phyloP scores from a whole-genome alignment of 2,329 filamentous ascomycete species.

The Ophiostoma pallidulum region DNA sequence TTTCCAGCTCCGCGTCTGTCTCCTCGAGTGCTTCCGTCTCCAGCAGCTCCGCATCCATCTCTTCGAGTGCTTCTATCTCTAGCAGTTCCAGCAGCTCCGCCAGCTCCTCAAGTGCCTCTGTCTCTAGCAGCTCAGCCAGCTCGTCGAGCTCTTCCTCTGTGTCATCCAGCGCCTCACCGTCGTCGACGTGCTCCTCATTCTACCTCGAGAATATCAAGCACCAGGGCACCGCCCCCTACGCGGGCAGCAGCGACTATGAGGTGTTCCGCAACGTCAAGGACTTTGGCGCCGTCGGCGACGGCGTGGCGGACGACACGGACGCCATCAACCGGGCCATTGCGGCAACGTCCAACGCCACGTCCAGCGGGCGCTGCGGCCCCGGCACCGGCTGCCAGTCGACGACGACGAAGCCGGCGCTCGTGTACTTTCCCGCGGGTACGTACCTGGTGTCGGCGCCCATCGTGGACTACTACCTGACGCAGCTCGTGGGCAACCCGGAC shows the following conservation, averaged over 20 bases:
- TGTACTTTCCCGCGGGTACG: slow-evolving; percentile 17
- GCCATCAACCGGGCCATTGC: slow-evolving; percentile 58
- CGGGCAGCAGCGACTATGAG: slow-evolving; percentile 5
- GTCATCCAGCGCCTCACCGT: not conserved
- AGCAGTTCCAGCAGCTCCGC: not conserved
- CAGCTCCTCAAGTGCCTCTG: not conserved
- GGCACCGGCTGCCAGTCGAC: slow-evolving; percentile 11
- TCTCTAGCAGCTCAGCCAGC: not conserved
- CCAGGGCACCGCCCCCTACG: slow-evolving; percentile 14
- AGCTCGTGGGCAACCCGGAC: slow-evolving; percentile 14
- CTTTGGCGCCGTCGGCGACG: slow-evolving; percentile 61
- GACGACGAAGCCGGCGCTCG: slow-evolving; percentile 12
- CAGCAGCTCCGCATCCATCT: too few relatives aligned
- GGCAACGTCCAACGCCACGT: slow-evolving; percentile 9
- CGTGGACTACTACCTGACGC: slow-evolving; percentile 15
- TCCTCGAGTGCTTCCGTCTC: not conserved
- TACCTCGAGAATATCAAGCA: slow-evolving; percentile 14
- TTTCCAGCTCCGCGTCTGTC: not conserved
- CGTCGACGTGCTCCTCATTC: not conserved
- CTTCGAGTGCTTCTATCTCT: not conserved
- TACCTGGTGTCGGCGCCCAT: slow-evolving; percentile 15
- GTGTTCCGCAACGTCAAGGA: slow-evolving; percentile 19
- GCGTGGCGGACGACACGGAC: slow-evolving; percentile 61
- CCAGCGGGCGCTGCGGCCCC: slow-evolving; percentile 9
- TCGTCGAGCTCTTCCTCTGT: not conserved